A percentile compares a stretch with the other conserved stretches of the same genome.
Evolutionary conservation across 208 protist species (phyloP).

Genomic region (Leishmania lainsoni): DNA sequence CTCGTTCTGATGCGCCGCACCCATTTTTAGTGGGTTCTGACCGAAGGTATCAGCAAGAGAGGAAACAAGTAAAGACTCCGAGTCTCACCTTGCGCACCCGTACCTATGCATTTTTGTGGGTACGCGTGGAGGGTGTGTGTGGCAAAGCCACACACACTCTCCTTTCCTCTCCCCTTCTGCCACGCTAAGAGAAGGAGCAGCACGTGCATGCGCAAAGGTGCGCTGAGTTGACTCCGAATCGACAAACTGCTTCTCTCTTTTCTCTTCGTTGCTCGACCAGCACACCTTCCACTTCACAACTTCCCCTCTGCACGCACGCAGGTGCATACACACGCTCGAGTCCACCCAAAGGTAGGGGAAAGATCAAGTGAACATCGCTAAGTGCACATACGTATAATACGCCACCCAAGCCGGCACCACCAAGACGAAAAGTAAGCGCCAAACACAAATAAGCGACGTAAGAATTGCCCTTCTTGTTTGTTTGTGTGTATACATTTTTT

Average conservation of each 20-base stretch:
- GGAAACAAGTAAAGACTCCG: not conserved
- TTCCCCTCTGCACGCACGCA: not conserved
- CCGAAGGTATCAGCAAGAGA: not conserved
- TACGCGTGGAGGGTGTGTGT: not conserved
- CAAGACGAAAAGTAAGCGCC: too few species aligned
- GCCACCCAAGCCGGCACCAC: too few species aligned
- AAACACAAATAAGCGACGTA: too few species aligned
- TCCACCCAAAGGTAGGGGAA: not conserved
- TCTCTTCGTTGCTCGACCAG: not conserved
- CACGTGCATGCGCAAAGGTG: not conserved
- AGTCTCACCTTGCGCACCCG: not conserved
- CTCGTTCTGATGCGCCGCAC: not conserved
- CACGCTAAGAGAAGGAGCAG: not conserved
- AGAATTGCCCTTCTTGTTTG: too few species aligned
- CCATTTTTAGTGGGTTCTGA: not conserved
- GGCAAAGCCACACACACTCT: not conserved
- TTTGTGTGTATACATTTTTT: too few species aligned
- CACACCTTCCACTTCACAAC: not conserved
- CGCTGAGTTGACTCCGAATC: not conserved
- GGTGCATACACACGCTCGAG: not conserved
- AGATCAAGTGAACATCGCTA: too few species aligned
- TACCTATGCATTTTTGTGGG: not conserved
- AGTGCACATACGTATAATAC: too few species aligned
- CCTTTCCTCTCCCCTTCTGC: not conserved
- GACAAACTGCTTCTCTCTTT: not conserved